phyloP scores from a whole-genome alignment of 257 asterid species.

The Solanum boliviense region DNA sequence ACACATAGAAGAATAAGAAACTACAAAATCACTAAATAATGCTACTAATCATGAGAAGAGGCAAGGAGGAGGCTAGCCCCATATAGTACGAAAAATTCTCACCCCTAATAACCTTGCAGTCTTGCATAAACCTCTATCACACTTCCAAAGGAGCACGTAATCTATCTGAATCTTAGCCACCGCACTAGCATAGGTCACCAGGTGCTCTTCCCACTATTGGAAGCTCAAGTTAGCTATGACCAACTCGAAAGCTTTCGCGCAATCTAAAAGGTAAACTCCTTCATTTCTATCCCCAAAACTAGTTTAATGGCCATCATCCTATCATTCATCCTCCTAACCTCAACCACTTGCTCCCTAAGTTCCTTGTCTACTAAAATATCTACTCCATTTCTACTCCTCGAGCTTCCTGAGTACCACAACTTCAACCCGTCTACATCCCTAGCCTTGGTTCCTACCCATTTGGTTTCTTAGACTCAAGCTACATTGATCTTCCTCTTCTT shows the following conservation, averaged over 20 bases:
- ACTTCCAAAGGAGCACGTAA: neutral
- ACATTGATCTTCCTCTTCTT: neutral
- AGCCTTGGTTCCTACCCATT: neutral
- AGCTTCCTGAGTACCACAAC: neutral
- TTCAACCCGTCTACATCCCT: neutral
- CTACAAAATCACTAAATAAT: neutral
- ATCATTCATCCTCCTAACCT: neutral
- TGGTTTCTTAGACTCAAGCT: neutral
- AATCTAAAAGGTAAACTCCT: neutral
- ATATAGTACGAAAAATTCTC: neutral
- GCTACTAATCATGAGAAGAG: neutral
- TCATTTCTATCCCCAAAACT: neutral
- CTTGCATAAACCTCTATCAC: neutral
- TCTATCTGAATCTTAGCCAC: neutral
- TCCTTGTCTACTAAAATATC: neutral
- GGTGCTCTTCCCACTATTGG: neutral
- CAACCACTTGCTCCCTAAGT: neutral
- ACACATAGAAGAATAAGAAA: neutral
- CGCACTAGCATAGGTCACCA: neutral
- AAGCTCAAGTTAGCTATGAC: neutral
- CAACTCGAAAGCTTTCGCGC: neutral
- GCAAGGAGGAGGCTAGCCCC: neutral
- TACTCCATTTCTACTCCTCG: neutral
- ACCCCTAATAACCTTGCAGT: neutral
- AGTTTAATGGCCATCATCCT: neutral